Evolutionary conservation across 1,284 basidiomycete genomes (phyloP).

Genomic region (Tylopilus sp.): DNA sequence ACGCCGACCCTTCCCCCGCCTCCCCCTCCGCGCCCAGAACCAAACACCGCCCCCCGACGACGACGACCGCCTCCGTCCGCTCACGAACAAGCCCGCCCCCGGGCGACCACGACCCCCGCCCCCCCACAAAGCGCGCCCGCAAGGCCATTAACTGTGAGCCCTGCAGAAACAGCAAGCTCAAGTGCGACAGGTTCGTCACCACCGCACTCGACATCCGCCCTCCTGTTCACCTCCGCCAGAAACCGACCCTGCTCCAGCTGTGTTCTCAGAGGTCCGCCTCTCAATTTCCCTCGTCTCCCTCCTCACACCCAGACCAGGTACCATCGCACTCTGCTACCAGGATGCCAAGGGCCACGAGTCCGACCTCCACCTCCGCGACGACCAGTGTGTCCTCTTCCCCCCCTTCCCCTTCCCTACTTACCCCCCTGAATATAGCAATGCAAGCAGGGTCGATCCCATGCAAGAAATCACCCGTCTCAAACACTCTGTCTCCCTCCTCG

Average conservation of each 20-base stretch:
- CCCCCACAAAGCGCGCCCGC: slow-evolving; percentile 72
- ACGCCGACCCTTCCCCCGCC: slow-evolving; percentile 17
- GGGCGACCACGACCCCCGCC: slow-evolving; percentile 49
- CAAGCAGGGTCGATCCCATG: slow-evolving; percentile 63
- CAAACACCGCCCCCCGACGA: slow-evolving; percentile 39
- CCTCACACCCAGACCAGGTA: slow-evolving; percentile 45
- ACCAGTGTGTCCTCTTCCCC: slow-evolving; percentile 45
- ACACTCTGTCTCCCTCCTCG: slow-evolving; percentile 69
- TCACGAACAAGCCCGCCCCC: slow-evolving; percentile 48
- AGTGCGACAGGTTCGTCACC: slow-evolving; percentile 70
- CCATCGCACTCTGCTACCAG: slow-evolving; percentile 73
- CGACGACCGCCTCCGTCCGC: slow-evolving; percentile 42
- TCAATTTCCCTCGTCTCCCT: background rate
- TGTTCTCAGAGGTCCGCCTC: slow-evolving; percentile 62
- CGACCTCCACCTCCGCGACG: slow-evolving; percentile 52
- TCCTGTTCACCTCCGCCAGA: slow-evolving; percentile 40
- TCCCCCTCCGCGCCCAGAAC: slow-evolving; percentile 40
- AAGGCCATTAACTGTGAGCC: slow-evolving; percentile 85
- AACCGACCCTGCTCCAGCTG: slow-evolving; percentile 82
- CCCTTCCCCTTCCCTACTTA: slow-evolving; percentile 12
- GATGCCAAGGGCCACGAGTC: slow-evolving; percentile 58
- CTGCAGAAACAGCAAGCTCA: slow-evolving; percentile 79
- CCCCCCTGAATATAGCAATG: slow-evolving; percentile 36
- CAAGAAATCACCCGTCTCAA: slow-evolving; percentile 71
- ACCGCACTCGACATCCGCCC: background rate